Evolutionary conservation across 257 asterid species (phyloP), one percentile per base, ranked within the genome.

Genomic region (Echites panduratus): DNA sequence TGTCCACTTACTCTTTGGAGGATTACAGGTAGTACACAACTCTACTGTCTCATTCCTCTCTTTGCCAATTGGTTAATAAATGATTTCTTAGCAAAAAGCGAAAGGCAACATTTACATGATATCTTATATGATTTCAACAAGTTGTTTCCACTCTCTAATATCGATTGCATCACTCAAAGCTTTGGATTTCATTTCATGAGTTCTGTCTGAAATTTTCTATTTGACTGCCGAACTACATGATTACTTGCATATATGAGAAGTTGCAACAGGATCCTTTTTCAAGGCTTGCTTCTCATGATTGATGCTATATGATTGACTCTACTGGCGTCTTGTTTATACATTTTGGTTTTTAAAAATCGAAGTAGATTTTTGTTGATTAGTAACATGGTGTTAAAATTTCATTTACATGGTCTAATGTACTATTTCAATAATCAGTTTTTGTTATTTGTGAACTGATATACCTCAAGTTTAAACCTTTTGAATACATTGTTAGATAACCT

Each of bases 1-100:
- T 70, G 93, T 94, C 75, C 99, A 94, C 89, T 82, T 91, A 47
- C 74, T 94, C 63, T 84, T 40, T 67, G 99, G 97, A 73, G 97
- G 99, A 80, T 82, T 94, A 66, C 97, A 89, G 97, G 98, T 94
- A 76, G 49, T 69, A 70, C 63, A 76, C 73, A 72, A 56, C 61
- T 70, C 57, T 72, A 29, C 45, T 56, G 57, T 83, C 70, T 38
- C 68, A 38, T 61, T 9, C 4, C 44, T 68, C 35, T 35, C 52
- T 44, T 44, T 27, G 10, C 16, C 8, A n/a, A 70, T 35, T 10
- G 35, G 52, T 50, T 22, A 27, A 2, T 16, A 17, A 29, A n/a
- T 63, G 24, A 2, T 19, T 62, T 40, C 56, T 48, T n/a, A 24
- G 53, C 8, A 9, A 59, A 63, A 27, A 12, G 7, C 13, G 16